These are phyloP conservation scores for Trapa incisa DNA, from an alignment of 345 rosid species.

Conservation along the genomic window DNA sequence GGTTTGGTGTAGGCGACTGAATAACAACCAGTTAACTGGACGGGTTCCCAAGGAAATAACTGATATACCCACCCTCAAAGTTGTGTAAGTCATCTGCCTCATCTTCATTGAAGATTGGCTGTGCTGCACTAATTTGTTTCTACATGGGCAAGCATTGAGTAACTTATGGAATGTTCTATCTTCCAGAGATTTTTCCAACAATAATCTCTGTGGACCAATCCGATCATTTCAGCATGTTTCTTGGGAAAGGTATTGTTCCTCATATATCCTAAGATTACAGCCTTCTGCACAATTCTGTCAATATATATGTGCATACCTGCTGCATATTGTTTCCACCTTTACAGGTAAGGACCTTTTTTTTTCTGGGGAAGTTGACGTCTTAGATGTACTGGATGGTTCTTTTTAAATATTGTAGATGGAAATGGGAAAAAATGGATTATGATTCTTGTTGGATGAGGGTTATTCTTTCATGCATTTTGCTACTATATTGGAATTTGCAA, in stretches of 20 bases:
- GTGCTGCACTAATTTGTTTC: neutral
- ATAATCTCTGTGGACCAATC: conserved; percentile 90
- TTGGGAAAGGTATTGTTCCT: conserved; percentile 48
- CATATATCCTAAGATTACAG: neutral
- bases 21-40: conserved; percentile 46
- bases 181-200: conserved; percentile 71
- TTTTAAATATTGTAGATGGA: neutral
- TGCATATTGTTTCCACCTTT: too few relatives aligned
- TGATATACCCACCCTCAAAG: conserved; percentile 50
- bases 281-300: neutral
- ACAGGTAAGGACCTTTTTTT: neutral
- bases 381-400: neutral
- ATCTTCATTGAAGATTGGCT: neutral
- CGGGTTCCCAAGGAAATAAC: conserved; percentile 50
- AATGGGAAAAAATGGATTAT: neutral
- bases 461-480: neutral
- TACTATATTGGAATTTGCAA: neutral
- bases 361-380: neutral
- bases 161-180: neutral
- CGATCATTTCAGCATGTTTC: conserved; percentile 87
- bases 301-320: neutral
- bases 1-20: conserved; percentile 38
- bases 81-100: conserved; percentile 34
- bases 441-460: neutral
- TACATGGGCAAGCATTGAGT: neutral